A percentile compares a stretch with the other conserved stretches of the same genome.
These are phyloP conservation scores for Cucumis hystrix DNA, from an alignment of 306 rosid genomes.

Conservation along the genomic window DNA sequence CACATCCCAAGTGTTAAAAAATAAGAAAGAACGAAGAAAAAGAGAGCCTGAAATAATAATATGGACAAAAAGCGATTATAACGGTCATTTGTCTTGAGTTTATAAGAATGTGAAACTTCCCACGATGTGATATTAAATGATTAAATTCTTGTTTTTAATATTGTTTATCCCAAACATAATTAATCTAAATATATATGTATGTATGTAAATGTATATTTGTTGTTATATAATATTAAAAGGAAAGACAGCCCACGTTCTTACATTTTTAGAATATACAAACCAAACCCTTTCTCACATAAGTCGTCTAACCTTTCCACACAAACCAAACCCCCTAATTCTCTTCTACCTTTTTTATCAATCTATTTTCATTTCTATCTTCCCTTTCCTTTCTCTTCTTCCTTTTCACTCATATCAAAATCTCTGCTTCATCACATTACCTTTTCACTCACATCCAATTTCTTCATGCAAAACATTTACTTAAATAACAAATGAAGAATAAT, in stretches of 20 bases:
- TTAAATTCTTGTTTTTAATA: background rate
- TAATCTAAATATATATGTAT: background rate
- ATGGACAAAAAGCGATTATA: background rate
- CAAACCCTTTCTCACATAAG: background rate
- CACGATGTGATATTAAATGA: background rate
- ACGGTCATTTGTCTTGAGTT: background rate
- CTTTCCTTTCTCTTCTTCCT: too few species aligned
- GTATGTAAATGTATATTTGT: background rate
- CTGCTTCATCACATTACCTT: too few species aligned
- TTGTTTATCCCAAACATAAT: background rate
- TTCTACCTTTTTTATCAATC: background rate
- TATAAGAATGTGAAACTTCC: background rate
- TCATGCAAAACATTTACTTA: too few species aligned
- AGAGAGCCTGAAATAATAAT: background rate
- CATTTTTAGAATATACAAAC: background rate
- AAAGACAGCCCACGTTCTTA: conserved; percentile 4
- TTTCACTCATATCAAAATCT: too few species aligned
- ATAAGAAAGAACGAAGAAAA: background rate
- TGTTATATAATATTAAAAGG: background rate
- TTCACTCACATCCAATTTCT: too few species aligned
- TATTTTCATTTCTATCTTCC: too few species aligned
- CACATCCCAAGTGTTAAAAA: background rate
- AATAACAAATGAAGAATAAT: too few species aligned
- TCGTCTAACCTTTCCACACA: background rate
- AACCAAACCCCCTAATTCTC: background rate